A percentile compares a stretch with the other conserved stretches of the same genome.
phyloP scores from a whole-genome alignment of 2,329 filamentous ascomycete genomes.

The Colletotrichum spinosum region DNA sequence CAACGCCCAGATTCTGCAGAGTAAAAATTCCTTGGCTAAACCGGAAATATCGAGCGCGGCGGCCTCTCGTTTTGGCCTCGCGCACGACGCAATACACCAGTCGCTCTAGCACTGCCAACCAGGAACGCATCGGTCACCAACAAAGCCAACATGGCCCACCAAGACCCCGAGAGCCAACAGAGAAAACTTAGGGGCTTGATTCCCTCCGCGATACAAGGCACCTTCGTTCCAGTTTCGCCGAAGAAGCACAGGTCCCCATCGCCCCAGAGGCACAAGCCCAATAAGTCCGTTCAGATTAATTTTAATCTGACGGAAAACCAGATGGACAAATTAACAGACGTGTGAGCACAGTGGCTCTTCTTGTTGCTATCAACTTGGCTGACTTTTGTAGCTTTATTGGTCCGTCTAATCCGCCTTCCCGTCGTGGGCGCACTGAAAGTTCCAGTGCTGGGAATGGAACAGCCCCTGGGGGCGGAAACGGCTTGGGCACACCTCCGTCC shows the following conservation, averaged over 20 bases:
- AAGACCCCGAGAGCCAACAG: slow-evolving; percentile 21
- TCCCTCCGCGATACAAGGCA: slow-evolving; percentile 47
- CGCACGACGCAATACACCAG: too few species aligned
- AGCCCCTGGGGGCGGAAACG: slow-evolving; percentile 39
- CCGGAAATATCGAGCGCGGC: too few species aligned
- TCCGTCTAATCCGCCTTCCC: slow-evolving; percentile 45
- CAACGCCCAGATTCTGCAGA: too few species aligned
- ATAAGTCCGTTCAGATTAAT: slow-evolving; percentile 57
- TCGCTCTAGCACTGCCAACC: too few species aligned
- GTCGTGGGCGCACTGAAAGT: slow-evolving; percentile 37
- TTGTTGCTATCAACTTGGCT: slow-evolving; percentile 27
- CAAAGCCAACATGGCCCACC: slow-evolving; percentile 23
- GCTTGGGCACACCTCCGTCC: slow-evolving; percentile 3
- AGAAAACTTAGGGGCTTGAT: slow-evolving; percentile 18
- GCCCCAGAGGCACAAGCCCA: slow-evolving; percentile 46
- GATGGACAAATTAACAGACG: slow-evolving; percentile 60
- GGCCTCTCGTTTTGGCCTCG: too few species aligned
- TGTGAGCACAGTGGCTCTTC: slow-evolving; percentile 47
- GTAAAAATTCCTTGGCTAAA: too few species aligned
- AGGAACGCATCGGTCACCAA: background rate
- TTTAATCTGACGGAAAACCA: slow-evolving; percentile 62
- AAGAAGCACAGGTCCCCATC: slow-evolving; percentile 50
- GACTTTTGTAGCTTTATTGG: slow-evolving; percentile 46
- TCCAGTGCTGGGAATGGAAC: slow-evolving; percentile 35
- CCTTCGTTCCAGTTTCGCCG: slow-evolving; percentile 51